Evolutionary conservation across 1,139 yeast genomes (phyloP).

Genomic region (Geotrichum carabidarum): DNA sequence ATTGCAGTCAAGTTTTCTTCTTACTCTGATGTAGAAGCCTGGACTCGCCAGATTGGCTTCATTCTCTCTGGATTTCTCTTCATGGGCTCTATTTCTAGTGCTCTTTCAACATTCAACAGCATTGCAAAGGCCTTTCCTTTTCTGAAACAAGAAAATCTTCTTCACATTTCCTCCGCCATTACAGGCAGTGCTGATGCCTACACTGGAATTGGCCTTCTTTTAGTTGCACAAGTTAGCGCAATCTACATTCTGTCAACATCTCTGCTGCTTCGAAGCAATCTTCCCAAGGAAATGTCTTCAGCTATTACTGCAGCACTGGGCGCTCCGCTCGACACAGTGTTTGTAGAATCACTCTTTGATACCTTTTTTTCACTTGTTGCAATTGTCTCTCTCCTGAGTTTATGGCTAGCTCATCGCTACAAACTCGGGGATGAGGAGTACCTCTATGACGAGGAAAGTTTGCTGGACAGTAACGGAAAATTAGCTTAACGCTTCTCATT

Average conservation of each 20-base stretch:
- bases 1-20: slow-evolving; percentile 26
- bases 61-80: slow-evolving; percentile 61
- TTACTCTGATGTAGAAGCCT: slow-evolving; percentile 44
- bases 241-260: slow-evolving; percentile 78
- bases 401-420: slow-evolving; percentile 28
- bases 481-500: slow-evolving; percentile 18
- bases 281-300: slow-evolving; percentile 57
- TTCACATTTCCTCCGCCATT: slow-evolving; percentile 9
- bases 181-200: background rate
- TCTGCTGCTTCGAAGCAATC: slow-evolving; percentile 64
- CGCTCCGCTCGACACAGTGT: slow-evolving; percentile 48
- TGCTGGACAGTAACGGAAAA: slow-evolving; percentile 27
- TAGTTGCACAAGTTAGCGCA: slow-evolving; percentile 68
- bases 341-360: slow-evolving; percentile 79
- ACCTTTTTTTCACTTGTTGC: slow-evolving; percentile 60
- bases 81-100: slow-evolving; percentile 50
- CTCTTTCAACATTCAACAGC: slow-evolving; percentile 32
- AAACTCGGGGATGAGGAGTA: slow-evolving; percentile 17
- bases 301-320: slow-evolving; percentile 49
- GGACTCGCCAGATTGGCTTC: slow-evolving; percentile 61
- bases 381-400: slow-evolving; percentile 47
- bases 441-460: slow-evolving; percentile 30
- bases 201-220: slow-evolving; percentile 36
- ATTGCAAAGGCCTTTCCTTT: slow-evolving; percentile 33
- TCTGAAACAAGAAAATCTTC: slow-evolving; percentile 21